A percentile compares a stretch with the other conserved stretches of the same genome.
Evolutionary conservation across 345 rosid species (phyloP).

Genomic region (Pseudoturritis turrita): DNA sequence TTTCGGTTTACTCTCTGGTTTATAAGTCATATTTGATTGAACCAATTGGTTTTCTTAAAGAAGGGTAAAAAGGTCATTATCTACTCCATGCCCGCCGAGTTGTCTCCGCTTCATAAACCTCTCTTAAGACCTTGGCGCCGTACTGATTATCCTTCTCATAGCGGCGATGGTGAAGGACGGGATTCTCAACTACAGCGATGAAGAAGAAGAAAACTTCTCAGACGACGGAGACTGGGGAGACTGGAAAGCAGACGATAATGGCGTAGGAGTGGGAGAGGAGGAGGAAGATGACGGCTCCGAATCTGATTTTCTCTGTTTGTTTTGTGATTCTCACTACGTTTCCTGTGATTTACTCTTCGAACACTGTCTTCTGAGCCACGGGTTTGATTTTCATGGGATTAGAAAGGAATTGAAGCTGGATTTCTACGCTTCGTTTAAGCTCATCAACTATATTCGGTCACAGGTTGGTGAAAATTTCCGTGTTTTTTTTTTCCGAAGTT

Average conservation of each 20-base stretch:
- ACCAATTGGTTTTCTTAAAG: neutral
- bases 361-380: slow-evolving; percentile 53
- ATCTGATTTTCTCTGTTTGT: slow-evolving; percentile 53
- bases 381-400: slow-evolving; percentile 52
- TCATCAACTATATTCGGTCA: slow-evolving; percentile 79
- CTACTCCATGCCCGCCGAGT: neutral
- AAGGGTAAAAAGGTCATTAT: neutral
- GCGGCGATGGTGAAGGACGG: slow-evolving; percentile 21
- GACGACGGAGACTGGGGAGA: slow-evolving; percentile 59
- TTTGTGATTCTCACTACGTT: slow-evolving; percentile 51
- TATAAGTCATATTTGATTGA: neutral
- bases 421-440: slow-evolving; percentile 74
- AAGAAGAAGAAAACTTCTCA: slow-evolving; percentile 30
- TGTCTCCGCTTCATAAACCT: slow-evolving; percentile 32
- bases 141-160: neutral
- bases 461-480: slow-evolving; percentile 40
- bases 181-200: slow-evolving; percentile 12
- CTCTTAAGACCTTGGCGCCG: slow-evolving; percentile 20
- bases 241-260: slow-evolving; percentile 50
- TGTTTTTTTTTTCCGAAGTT: neutral
- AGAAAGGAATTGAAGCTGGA: slow-evolving; percentile 52
- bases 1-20: slow-evolving; percentile 4
- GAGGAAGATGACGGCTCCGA: slow-evolving; percentile 31
- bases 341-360: slow-evolving; percentile 54
- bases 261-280: slow-evolving; percentile 16